Evolutionary conservation across 2,329 filamentous ascomycete genomes (phyloP).

Genomic region (Hortaea werneckii): DNA sequence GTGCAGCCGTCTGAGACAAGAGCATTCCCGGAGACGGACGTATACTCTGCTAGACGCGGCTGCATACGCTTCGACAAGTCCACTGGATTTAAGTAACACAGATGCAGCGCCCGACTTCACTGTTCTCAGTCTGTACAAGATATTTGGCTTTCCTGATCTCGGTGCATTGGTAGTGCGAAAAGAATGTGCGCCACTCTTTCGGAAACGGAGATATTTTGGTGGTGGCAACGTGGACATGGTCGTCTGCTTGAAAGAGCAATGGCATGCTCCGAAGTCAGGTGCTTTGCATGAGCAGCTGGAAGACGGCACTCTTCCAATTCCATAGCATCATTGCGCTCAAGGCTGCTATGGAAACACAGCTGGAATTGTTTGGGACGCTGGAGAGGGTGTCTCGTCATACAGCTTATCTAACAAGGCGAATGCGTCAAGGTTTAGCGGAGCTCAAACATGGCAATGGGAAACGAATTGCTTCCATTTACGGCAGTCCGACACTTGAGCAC

Average conservation of each 20-base stretch:
- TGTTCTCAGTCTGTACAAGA: slow-evolving; percentile 85
- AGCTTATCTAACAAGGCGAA: slow-evolving; percentile 47
- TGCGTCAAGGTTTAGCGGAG: slow-evolving; percentile 48
- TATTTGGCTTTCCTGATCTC: slow-evolving; percentile 93
- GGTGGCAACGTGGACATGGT: slow-evolving; percentile 93
- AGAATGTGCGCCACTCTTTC: slow-evolving; percentile 51
- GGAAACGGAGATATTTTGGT: slow-evolving; percentile 71
- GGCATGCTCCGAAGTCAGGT: slow-evolving; percentile 67
- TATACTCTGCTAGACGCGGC: slow-evolving; percentile 79
- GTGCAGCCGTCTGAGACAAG: slow-evolving; percentile 25
- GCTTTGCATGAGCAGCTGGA: slow-evolving; percentile 73
- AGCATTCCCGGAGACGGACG: background rate
- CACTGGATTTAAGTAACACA: slow-evolving; percentile 57
- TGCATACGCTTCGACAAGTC: slow-evolving; percentile 65
- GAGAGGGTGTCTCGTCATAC: slow-evolving; percentile 61
- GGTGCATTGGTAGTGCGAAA: slow-evolving; percentile 77
- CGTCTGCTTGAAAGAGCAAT: slow-evolving; percentile 58
- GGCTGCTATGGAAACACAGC: slow-evolving; percentile 60
- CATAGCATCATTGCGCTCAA: slow-evolving; percentile 81
- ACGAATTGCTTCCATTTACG: slow-evolving; percentile 58
- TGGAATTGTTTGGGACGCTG: slow-evolving; percentile 58
- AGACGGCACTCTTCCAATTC: slow-evolving; percentile 83
- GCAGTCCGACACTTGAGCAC: slow-evolving; percentile 5
- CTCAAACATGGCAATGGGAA: slow-evolving; percentile 61
- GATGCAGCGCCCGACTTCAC: slow-evolving; percentile 68